A percentile compares a stretch with the other conserved stretches of the same genome.
Evolutionary conservation across 208 protist genomes (phyloP).

Genomic region (Entamoeba invadens): DNA sequence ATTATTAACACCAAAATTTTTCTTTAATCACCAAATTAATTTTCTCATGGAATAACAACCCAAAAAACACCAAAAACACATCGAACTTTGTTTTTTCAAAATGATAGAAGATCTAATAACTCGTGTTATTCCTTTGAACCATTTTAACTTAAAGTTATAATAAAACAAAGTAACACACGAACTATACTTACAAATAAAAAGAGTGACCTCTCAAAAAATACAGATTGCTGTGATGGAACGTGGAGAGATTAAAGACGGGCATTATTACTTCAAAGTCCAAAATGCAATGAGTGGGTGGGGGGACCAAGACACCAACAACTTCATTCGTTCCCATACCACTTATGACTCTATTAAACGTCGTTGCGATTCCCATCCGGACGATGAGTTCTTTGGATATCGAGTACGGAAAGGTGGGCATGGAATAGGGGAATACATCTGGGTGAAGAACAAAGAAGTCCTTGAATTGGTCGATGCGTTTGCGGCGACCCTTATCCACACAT

Average conservation of each 20-base stretch:
- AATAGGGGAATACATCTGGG: not conserved
- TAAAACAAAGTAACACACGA: too few relatives aligned
- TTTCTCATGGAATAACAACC: too few relatives aligned
- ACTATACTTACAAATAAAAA: too few relatives aligned
- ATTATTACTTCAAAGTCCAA: not conserved
- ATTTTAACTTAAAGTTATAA: too few relatives aligned
- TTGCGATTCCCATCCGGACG: not conserved
- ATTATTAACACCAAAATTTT: too few relatives aligned
- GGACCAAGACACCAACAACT: not conserved
- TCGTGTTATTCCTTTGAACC: too few relatives aligned
- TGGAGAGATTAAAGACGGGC: not conserved
- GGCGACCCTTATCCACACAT: not conserved
- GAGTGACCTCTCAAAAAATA: too few relatives aligned
- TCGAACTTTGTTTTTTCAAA: too few relatives aligned
- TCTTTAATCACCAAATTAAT: too few relatives aligned
- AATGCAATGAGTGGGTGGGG: not conserved
- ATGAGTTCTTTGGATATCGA: not conserved
- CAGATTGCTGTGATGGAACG: too few relatives aligned
- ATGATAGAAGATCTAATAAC: too few relatives aligned
- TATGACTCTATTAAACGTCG: not conserved
- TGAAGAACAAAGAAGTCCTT: not conserved
- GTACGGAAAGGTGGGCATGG: not conserved
- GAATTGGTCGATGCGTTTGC: not conserved
- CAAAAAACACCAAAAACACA: too few relatives aligned
- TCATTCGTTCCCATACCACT: not conserved